These are phyloP conservation scores for Botryotinia narcissicola DNA, from an alignment of 2,329 filamentous ascomycete genomes.

Conservation along the genomic window DNA sequence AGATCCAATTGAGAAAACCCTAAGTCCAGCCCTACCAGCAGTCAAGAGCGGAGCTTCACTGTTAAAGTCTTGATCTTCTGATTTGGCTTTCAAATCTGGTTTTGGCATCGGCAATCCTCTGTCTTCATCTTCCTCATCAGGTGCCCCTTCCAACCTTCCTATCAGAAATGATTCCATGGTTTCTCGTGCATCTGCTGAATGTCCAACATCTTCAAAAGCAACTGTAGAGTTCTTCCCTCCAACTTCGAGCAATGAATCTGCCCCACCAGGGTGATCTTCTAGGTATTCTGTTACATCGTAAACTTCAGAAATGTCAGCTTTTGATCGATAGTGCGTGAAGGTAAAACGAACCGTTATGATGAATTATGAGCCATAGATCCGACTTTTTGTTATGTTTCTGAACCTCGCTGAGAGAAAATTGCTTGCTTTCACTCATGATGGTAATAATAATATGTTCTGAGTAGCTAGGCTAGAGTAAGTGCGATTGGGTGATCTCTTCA, in stretches of 20 bases:
- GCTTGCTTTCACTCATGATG: conserved; percentile 21
- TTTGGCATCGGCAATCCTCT: conserved; percentile 20
- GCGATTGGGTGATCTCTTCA: background rate
- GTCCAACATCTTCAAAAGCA: conserved; percentile 80
- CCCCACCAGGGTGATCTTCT: conserved; percentile 66
- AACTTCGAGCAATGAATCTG: conserved; percentile 74
- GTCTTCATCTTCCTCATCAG: conserved; percentile 22
- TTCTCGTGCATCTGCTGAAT: conserved; percentile 53
- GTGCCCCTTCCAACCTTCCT: conserved; percentile 22
- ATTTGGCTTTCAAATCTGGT: conserved; percentile 18
- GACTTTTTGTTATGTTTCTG: conserved; percentile 48
- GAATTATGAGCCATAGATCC: conserved; percentile 55
- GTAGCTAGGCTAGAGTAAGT: background rate
- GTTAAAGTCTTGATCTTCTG: conserved; percentile 17
- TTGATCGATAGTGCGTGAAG: background rate
- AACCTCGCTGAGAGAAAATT: conserved; percentile 42
- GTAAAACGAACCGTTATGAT: conserved; percentile 49
- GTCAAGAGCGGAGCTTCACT: conserved; percentile 18
- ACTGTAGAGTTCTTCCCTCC: conserved; percentile 76
- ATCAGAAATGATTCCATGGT: conserved; percentile 22
- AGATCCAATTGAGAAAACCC: conserved; percentile 13
- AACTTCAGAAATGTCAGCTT: conserved; percentile 41
- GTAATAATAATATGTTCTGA: background rate
- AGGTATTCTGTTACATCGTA: conserved; percentile 58
- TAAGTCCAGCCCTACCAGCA: conserved; percentile 12